Percentiles rank a stretch among this genome's conserved stretches.
These are phyloP conservation scores for Phlebopus sp. DNA, from an alignment of 1,284 basidiomycete species.

Conservation along the genomic window DNA sequence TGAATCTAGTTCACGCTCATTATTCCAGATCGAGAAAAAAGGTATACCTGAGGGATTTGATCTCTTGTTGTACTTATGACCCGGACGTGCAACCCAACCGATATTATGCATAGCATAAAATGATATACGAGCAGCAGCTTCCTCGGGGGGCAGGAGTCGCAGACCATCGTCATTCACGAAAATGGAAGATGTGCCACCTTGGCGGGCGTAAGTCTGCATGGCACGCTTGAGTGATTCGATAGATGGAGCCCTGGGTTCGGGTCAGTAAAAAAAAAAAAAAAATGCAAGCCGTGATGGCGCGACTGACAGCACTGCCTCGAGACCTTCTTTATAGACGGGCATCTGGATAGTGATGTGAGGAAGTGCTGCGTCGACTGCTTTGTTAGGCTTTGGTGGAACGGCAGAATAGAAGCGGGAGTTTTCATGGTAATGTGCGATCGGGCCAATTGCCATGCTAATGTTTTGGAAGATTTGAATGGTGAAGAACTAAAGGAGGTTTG, in stretches of 20 bases:
- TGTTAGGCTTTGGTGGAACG: conserved; percentile 54
- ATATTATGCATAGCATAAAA: conserved; percentile 83
- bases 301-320: conserved; percentile 65
- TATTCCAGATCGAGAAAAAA: not conserved
- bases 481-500: conserved; percentile 49
- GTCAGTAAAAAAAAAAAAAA: conserved; percentile 4
- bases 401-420: conserved; percentile 75
- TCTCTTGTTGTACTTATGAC: conserved; percentile 53
- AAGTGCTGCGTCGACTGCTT: conserved; percentile 55
- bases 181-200: conserved; percentile 76
- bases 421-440: conserved; percentile 72
- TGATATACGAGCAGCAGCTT: conserved; percentile 60
- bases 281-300: too few relatives aligned
- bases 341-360: conserved; percentile 77
- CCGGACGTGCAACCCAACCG: conserved; percentile 80
- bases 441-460: conserved; percentile 61
- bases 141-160: conserved; percentile 57
- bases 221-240: conserved; percentile 81
- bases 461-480: conserved; percentile 59
- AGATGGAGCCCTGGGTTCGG: conserved; percentile 58
- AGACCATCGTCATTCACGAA: conserved; percentile 79
- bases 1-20: not conserved
- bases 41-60: conserved; percentile 18
- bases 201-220: conserved; percentile 83
- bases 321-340: conserved; percentile 80